Base-by-base conservation (phyloP, 2,329 filamentous ascomycete genomes). In the Colletotrichum orchidophilum region DNA sequence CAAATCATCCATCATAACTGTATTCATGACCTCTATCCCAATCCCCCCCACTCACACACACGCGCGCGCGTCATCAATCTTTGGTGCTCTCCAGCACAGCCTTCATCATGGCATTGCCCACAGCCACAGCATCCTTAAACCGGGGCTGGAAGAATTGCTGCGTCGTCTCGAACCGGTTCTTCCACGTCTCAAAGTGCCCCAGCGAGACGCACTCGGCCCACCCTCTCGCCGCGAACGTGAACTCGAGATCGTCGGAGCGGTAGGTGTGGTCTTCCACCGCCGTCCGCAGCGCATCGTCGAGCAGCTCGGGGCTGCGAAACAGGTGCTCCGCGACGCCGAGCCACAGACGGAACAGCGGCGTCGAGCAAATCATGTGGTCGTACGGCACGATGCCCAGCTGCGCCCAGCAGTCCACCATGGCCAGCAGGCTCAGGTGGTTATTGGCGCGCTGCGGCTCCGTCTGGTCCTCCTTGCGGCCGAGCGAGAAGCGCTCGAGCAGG, bases 321-420 rank as follows among this genome's bases (percentile, higher is more conserved):
- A 99, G 87, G 80, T 97, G 96, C 83, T 99, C 96, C 1, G 95
- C 96, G n/a, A 98, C 97, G 67, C 96, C 96, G 39, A 99, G 89
- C 90, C 96, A 98, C 74, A 99, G 90, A 61, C 96, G 93, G 86
- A 99, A 99, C 57, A 98, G 90, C 84, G 96, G 96, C 49, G 96
- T 99, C 64, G 95, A 97, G 85, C 96, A 99, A 75, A 99, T 97
- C 95, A 99, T 99, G 85, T 99, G 97, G 82, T 99, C 96, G 81
- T 99, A 99, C 0, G 96, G 96, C 58, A 97, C 93, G 77, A 98
- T 99, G 39, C 91, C 93, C 55, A 98, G 88, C 75, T 94, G 94
- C 79, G 94, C 96, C 96, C 96, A 99, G 83, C 96, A 98, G 84
- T 99, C 96, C 53, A 98, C 97, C 90, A 99, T 99, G 57, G 95